Evolutionary conservation across 1,139 yeast genomes (phyloP).

Genomic region (Magnusiomyces tetraspermus): DNA sequence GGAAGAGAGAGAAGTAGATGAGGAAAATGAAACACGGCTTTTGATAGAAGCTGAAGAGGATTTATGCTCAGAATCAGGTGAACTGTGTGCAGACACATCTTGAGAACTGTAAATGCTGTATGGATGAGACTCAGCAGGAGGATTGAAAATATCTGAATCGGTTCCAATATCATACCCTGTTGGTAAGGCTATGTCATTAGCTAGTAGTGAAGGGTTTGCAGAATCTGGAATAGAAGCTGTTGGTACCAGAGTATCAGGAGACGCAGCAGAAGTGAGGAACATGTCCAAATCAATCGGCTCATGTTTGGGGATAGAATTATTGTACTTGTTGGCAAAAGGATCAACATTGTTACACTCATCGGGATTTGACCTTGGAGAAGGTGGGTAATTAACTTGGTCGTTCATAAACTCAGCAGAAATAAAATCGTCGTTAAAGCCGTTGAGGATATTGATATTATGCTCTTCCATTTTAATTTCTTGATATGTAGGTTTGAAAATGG

Average conservation of each 20-base stretch:
- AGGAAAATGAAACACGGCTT: not conserved
- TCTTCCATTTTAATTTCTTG: not conserved
- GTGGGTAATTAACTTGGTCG: not conserved
- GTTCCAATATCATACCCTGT: no score
- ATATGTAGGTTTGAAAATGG: not conserved
- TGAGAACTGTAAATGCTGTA: no score
- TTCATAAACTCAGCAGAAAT: not conserved
- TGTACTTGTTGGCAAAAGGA: not conserved
- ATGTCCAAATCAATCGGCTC: not conserved
- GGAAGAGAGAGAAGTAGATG: constrained; percentile 2
- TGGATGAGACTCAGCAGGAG: not conserved
- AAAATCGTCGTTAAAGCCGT: not conserved
- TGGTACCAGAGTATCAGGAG: not conserved
- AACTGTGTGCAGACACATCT: not conserved
- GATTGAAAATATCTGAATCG: not conserved
- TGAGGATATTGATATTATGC: not conserved
- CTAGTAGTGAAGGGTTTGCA: not conserved
- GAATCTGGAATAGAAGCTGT: not conserved
- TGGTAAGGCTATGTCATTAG: not conserved
- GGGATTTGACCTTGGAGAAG: not conserved
- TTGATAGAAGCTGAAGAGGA: not conserved
- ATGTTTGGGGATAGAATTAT: not conserved
- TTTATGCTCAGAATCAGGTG: not conserved
- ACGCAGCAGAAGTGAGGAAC: not conserved
- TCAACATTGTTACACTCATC: no score